Evolutionary conservation across 169 alveolate species (phyloP), one percentile per base, ranked within the genome.

Genomic region (Plasmodium cynomolgi): DNA sequence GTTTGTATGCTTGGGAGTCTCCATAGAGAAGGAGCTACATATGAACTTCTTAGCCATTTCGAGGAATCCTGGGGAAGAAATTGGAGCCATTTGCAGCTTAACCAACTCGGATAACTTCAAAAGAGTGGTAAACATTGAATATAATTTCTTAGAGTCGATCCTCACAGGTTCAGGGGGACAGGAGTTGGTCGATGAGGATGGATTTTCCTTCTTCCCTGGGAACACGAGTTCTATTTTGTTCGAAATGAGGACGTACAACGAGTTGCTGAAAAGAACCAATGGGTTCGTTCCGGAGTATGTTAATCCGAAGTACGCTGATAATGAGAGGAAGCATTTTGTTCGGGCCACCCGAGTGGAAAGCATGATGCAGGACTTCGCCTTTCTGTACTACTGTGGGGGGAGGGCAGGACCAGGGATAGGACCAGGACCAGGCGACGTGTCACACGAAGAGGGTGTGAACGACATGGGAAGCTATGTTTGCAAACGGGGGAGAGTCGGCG

Each of bases 231-330:
- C 97, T 23, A 83, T 98, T 1, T 75, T 97, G 20, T 97, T 97
- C 95, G 95, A 96, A 26, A 86, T 98, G 86, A 83, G 62, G 26
- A 96, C 95, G 17, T 98, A 98, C 81, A 82, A 96, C 44, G 96
- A 93, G 37, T 96, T 97, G 29, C 90, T 98, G 39, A 93, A 97
- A 56, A 81, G 95, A 84, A 97, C 99, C 4, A 95, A 97, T 72
- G 99, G 99, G 83, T 84, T 96, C 17, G 98, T 98, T 50, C 98
- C 99, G n/a, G 99, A 98, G 95, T 98, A 97, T 92, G 98, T 98
- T 9, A 98, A 98, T 85, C 99, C 99, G 17, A 98, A 98, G 94
- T 98, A 98, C 84, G 97, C 97, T 0, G 99, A 98, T 83, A 97
- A 97, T 23, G 93, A 97, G 0, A 96, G 97, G 84, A 95, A 97